phyloP scores from a whole-genome alignment of 2,329 filamentous ascomycete genomes.

The Aureobasidium namibiae region DNA sequence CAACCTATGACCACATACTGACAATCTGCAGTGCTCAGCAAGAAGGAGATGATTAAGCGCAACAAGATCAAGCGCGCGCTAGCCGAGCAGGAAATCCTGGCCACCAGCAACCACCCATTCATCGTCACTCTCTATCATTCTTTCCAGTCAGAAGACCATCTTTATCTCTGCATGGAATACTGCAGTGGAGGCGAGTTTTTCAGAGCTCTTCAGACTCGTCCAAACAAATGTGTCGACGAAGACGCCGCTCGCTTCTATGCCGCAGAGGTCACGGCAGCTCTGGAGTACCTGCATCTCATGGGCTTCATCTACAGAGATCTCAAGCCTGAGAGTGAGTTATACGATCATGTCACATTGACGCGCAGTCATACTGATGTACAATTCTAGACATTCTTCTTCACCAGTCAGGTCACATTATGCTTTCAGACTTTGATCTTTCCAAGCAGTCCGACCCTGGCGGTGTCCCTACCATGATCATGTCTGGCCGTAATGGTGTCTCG shows the following conservation, averaged over 20 bases:
- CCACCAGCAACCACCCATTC: slow-evolving; percentile 97
- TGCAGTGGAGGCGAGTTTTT: slow-evolving; percentile 99
- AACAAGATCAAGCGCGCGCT: slow-evolving; percentile 99
- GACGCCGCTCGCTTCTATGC: slow-evolving; percentile 97
- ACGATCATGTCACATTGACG: neutral
- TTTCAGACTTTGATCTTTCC: slow-evolving; percentile 96
- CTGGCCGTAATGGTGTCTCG: slow-evolving; percentile 73
- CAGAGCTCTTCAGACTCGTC: slow-evolving; percentile 86
- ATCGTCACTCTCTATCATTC: slow-evolving; percentile 98
- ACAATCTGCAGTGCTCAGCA: slow-evolving; percentile 68
- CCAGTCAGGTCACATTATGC: slow-evolving; percentile 99
- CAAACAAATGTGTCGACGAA: slow-evolving; percentile 94
- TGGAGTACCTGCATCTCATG: slow-evolving; percentile 97
- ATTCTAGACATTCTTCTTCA: slow-evolving; percentile 82
- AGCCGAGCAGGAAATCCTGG: slow-evolving; percentile 94
- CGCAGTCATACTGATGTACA: slow-evolving; percentile 28
- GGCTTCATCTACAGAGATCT: slow-evolving; percentile 98
- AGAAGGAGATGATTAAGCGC: slow-evolving; percentile 99
- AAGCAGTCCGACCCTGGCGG: slow-evolving; percentile 96
- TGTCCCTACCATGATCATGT: slow-evolving; percentile 95
- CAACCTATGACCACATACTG: neutral
- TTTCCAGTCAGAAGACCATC: slow-evolving; percentile 96
- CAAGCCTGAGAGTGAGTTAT: slow-evolving; percentile 81
- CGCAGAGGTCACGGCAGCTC: slow-evolving; percentile 88
- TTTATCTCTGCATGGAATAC: slow-evolving; percentile 99